These are phyloP conservation scores for Fraxinus quadrangulata DNA, from an alignment of 257 asterid species.

Conservation along the genomic window DNA sequence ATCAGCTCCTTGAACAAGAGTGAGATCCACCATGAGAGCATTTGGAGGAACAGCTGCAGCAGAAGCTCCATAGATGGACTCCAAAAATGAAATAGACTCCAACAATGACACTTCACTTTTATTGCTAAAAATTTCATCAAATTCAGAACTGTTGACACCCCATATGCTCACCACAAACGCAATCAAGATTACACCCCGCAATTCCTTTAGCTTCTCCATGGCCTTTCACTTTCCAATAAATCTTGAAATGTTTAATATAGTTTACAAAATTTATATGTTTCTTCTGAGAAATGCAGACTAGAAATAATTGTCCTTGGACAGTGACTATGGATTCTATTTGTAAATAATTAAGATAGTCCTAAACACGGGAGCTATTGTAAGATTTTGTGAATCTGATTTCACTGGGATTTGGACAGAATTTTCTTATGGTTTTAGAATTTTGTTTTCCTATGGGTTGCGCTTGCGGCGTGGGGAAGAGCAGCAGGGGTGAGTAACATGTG, in stretches of 20 bases:
- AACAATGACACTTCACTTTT: slow-evolving; percentile 45
- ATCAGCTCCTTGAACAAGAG: slow-evolving; percentile 83
- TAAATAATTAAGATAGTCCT: slow-evolving; percentile 2
- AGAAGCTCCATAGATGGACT: slow-evolving; percentile 58
- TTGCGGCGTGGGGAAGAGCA: neutral
- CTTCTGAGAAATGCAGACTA: slow-evolving; percentile 2
- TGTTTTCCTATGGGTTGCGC: neutral
- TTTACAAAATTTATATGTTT: slow-evolving; percentile 12
- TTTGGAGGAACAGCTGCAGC: slow-evolving; percentile 45
- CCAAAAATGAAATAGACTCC: slow-evolving; percentile 48
- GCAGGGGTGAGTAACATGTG: neutral
- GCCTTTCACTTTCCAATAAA: slow-evolving; percentile 24
- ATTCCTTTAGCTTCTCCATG: slow-evolving; percentile 45
- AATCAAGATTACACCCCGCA: slow-evolving; percentile 41
- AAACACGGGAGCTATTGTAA: slow-evolving; percentile 4
- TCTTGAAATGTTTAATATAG: neutral
- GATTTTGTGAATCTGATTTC: slow-evolving; percentile 22
- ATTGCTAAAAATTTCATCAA: slow-evolving; percentile 46
- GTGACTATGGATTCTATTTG: neutral
- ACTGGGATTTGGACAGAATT: neutral
- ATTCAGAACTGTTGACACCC: slow-evolving; percentile 51
- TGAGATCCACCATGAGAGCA: slow-evolving; percentile 75
- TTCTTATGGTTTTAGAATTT: neutral
- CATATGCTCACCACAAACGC: slow-evolving; percentile 35
- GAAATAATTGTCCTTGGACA: slow-evolving; percentile 1